Percentiles rank a stretch among this genome's conserved stretches.
Conservation (phyloP, 345 rosid genomes). For the Hibiscus trionum region DNA sequence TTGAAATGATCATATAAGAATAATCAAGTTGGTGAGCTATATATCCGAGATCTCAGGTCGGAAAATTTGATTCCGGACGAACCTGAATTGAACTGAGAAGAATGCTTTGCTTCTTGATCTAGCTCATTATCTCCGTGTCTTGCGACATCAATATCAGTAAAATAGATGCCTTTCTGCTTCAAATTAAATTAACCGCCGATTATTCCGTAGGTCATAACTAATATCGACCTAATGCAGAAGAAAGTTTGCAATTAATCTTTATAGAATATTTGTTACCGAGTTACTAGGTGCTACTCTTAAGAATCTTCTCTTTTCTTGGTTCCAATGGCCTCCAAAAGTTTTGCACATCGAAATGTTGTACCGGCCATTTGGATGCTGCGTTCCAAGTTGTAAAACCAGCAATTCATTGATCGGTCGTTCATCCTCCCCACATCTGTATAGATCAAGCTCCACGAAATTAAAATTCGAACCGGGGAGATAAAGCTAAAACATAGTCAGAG, state of each 20-base stretch:
- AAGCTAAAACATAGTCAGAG: background rate
- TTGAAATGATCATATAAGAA: background rate
- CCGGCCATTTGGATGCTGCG: constrained; percentile 27
- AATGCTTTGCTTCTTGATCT: constrained; percentile 25
- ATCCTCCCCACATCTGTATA: constrained; percentile 61
- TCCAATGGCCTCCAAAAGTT: constrained; percentile 41
- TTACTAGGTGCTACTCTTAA: constrained; percentile 19
- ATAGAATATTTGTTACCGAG: constrained; percentile 18
- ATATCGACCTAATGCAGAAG: background rate
- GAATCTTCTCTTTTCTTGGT: constrained; percentile 28
- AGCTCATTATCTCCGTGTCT: constrained; percentile 16
- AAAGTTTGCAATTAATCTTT: background rate
- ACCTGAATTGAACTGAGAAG: constrained; percentile 34
- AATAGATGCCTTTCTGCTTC: constrained; percentile 22
- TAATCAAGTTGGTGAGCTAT: background rate
- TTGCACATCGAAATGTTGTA: constrained; percentile 31
- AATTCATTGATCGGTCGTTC: constrained; percentile 66
- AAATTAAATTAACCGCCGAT: background rate
- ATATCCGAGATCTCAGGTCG: background rate
- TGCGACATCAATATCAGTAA: constrained; percentile 8
- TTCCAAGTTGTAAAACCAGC: constrained; percentile 46
- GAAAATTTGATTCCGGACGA: background rate
- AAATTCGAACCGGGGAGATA: background rate
- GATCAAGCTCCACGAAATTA: background rate
- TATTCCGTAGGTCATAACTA: constrained; percentile 6